phyloP scores from a whole-genome alignment of 345 rosid species.

The Schrenkiella parvula region DNA sequence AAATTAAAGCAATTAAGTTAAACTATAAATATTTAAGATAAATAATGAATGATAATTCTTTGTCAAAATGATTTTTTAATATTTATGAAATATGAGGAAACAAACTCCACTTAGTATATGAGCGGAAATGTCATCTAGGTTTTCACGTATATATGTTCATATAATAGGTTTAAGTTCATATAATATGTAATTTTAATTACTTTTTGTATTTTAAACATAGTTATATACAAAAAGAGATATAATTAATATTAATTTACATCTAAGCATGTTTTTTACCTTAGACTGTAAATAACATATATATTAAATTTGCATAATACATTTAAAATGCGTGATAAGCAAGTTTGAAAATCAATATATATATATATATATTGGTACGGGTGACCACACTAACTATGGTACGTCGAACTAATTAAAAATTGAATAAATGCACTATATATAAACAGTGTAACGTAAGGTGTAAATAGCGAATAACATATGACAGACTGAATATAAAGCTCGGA shows the following conservation, averaged over 20 bases:
- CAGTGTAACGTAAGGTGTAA: conserved; percentile 30
- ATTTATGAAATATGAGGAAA: not conserved
- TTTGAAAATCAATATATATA: not conserved
- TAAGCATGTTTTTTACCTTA: not conserved
- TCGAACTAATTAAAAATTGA: not conserved
- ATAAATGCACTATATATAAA: not conserved
- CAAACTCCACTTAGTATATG: not conserved
- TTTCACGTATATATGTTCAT: no score
- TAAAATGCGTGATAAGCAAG: not conserved
- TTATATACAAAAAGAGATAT: not conserved
- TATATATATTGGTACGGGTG: not conserved
- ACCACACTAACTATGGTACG: not conserved
- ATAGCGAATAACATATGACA: conserved; percentile 34
- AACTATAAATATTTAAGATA: not conserved
- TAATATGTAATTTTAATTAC: not conserved
- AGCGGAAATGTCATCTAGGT: no score
- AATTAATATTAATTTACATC: not conserved
- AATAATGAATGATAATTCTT: not conserved
- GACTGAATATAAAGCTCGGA: conserved; percentile 39
- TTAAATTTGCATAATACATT: not conserved
- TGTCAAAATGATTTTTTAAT: not conserved
- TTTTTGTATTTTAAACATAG: not conserved
- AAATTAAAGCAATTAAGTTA: not conserved
- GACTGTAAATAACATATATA: not conserved
- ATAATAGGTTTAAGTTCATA: not conserved